A percentile compares a stretch with the other conserved stretches of the same genome.
phyloP scores from a whole-genome alignment of 108 stramenopile species.

The Fragilariopsis cylindrus region DNA sequence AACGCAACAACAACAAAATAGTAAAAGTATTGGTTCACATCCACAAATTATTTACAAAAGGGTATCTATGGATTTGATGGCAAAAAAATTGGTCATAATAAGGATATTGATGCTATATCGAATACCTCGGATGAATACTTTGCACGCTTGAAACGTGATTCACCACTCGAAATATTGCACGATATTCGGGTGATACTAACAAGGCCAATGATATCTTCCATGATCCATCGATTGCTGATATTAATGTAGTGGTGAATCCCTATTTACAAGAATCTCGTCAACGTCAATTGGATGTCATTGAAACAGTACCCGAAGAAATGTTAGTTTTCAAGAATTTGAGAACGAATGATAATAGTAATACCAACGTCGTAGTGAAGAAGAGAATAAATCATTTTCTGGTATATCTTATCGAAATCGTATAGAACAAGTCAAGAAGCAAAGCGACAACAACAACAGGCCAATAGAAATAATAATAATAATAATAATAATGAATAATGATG shows the following conservation, averaged over 20 bases:
- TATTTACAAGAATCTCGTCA: slow-evolving; percentile 38
- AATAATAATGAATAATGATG: too few relatives aligned
- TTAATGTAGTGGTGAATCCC: slow-evolving; percentile 57
- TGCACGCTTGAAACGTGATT: slow-evolving; percentile 81
- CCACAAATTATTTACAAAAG: slow-evolving; percentile 8
- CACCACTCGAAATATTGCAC: slow-evolving; percentile 60
- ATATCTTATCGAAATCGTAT: background rate
- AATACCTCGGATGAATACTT: slow-evolving; percentile 82
- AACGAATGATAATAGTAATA: background rate
- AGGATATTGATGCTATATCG: slow-evolving; percentile 61
- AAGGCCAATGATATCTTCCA: slow-evolving; percentile 65
- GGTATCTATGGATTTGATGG: slow-evolving; percentile 24
- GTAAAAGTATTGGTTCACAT: slow-evolving; percentile 10
- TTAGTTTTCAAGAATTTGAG: slow-evolving; percentile 24
- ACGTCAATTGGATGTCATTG: slow-evolving; percentile 32
- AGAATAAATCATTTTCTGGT: background rate
- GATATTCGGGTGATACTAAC: slow-evolving; percentile 60
- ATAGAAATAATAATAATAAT: background rate
- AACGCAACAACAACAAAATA: background rate
- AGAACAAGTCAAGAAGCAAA: background rate
- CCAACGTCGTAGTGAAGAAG: background rate
- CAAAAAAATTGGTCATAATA: slow-evolving; percentile 54
- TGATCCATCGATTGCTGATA: slow-evolving; percentile 45
- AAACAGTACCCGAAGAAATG: slow-evolving; percentile 51
- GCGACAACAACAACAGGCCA: background rate